Conservation (phyloP, 371 early-diverging fungal species). For the Umbelopsis sp. region DNA sequence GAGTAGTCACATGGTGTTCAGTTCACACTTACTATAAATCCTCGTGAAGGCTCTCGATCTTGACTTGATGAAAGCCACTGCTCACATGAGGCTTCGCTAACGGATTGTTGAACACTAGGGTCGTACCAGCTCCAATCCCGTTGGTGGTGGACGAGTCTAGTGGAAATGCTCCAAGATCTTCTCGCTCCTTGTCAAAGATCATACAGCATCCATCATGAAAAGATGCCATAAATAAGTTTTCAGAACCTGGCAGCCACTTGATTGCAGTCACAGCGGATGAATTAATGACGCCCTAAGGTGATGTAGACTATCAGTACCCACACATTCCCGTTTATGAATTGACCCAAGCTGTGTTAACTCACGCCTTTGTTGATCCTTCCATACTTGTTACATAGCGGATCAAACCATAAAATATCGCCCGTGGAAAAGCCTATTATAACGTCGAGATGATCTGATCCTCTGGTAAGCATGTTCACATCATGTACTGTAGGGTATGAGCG, state of each 20-base stretch:
- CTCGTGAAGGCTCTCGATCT: not conserved
- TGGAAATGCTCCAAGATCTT: slow-evolving; percentile 64
- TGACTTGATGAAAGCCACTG: slow-evolving; percentile 6
- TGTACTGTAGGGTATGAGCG: slow-evolving; percentile 85
- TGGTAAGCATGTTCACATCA: slow-evolving; percentile 80
- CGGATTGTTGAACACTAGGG: not conserved
- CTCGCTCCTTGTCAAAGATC: slow-evolving; percentile 88
- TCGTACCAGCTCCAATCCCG: slow-evolving; percentile 1
- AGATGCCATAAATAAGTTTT: slow-evolving; percentile 83
- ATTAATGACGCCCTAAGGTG: slow-evolving; percentile 68
- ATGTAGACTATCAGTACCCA: too few species aligned
- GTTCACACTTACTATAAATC: not conserved
- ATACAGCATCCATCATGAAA: slow-evolving; percentile 80
- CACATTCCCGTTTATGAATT: too few species aligned
- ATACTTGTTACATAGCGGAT: slow-evolving; percentile 78
- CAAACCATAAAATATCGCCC: slow-evolving; percentile 89
- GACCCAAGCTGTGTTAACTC: slow-evolving; percentile 12
- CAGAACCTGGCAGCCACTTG: slow-evolving; percentile 91
- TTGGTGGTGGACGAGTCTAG: slow-evolving; percentile 24
- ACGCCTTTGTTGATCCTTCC: slow-evolving; percentile 55
- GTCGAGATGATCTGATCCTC: slow-evolving; percentile 69
- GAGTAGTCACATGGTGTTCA: not conserved
- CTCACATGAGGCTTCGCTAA: not conserved
- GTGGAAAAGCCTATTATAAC: slow-evolving; percentile 83
- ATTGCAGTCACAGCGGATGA: slow-evolving; percentile 76